phyloP scores from a whole-genome alignment of 2,329 filamentous ascomycete species.

The Dactylonectria estremocensis region DNA sequence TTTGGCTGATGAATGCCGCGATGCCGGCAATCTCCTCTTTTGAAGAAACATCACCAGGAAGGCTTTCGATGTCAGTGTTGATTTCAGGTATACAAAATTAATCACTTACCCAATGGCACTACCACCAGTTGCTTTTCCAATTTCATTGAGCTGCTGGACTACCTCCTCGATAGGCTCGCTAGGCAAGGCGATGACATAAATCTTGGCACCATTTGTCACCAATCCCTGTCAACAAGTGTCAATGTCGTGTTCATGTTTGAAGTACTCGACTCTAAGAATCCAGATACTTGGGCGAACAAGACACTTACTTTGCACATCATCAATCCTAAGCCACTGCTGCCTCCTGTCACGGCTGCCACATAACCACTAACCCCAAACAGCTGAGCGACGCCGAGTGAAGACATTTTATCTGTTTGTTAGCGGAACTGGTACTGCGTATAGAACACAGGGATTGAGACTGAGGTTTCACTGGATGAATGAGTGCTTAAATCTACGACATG shows the following conservation, averaged over 20 bases:
- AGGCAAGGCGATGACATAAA: conserved; percentile 60
- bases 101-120: conserved; percentile 54
- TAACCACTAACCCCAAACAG: conserved; percentile 50
- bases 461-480: too few species aligned
- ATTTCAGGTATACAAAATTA: background rate
- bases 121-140: conserved; percentile 56
- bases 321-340: conserved; percentile 61
- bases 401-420: conserved; percentile 15
- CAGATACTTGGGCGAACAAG: background rate
- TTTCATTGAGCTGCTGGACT: conserved; percentile 56
- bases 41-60: conserved; percentile 53
- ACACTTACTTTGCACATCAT: conserved; percentile 61
- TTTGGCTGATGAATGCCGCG: conserved; percentile 49
- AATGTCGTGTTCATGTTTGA: background rate
- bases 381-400: conserved; percentile 31
- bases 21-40: conserved; percentile 58
- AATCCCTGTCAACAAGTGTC: conserved; percentile 53
- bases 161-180: conserved; percentile 57
- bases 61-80: background rate
- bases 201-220: conserved; percentile 62
- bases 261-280: too few species aligned
- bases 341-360: conserved; percentile 55
- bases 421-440: background rate
- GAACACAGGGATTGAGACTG: background rate
- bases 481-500: too few species aligned